Percentiles rank a stretch among this genome's conserved stretches.
These are phyloP conservation scores for Pseudoneurospora amorphoporcata DNA, from an alignment of 495 filamentous ascomycete genomes.

Conservation along the genomic window DNA sequence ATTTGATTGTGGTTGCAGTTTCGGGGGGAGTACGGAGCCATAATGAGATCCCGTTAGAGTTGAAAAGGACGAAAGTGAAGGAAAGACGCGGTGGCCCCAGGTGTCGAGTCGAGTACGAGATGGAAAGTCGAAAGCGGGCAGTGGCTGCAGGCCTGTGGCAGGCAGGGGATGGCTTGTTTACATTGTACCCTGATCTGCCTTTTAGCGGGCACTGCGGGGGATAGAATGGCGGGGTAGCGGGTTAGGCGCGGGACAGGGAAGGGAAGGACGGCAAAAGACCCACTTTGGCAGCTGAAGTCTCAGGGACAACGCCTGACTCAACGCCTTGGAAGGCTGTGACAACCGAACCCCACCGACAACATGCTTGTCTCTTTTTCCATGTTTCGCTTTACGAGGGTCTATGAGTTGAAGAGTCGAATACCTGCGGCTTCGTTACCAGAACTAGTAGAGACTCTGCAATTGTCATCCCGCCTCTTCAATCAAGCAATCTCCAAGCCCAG, in stretches of 20 bases:
- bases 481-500: background rate
- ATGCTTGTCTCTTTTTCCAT: background rate
- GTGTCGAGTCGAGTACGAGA: background rate
- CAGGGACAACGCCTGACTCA: background rate
- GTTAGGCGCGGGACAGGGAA: background rate
- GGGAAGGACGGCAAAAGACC: background rate
- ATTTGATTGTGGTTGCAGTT: background rate
- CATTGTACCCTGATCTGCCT: background rate
- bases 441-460: background rate
- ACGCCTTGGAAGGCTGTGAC: background rate
- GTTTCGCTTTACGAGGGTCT: background rate
- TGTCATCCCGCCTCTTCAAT: background rate
- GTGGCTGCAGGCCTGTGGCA: background rate
- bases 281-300: background rate
- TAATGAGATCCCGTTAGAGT: background rate
- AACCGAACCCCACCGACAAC: background rate
- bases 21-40: background rate
- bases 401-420: background rate
- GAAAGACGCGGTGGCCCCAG: background rate
- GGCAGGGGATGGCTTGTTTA: background rate
- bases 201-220: background rate
- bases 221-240: background rate
- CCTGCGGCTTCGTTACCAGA: background rate
- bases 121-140: background rate
- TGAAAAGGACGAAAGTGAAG: background rate